Evolutionary conservation across 2,329 filamentous ascomycete genomes (phyloP).

Genomic region (Davidsoniella virescens): DNA sequence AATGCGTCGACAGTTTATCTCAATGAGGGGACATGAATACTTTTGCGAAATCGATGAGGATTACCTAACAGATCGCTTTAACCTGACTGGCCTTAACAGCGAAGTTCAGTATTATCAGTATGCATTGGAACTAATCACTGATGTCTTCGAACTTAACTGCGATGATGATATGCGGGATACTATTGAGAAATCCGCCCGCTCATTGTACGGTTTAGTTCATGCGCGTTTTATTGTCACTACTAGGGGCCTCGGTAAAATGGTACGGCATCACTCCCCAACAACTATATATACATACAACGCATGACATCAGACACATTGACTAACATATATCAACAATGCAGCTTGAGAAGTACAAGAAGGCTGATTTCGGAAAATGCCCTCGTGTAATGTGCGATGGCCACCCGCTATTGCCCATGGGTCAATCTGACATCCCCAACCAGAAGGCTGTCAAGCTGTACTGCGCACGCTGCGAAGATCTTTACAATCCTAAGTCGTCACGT

Average conservation of each 20-base stretch:
- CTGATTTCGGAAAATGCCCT: conserved; percentile 94
- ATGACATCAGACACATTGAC: conserved; percentile 1
- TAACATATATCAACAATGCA: conserved; percentile 23
- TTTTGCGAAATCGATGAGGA: conserved; percentile 99
- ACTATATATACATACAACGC: background rate
- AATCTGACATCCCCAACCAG: conserved; percentile 72
- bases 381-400: conserved; percentile 90
- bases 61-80: conserved; percentile 95
- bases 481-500: conserved; percentile 94
- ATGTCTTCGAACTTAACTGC: conserved; percentile 96
- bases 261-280: conserved; percentile 26
- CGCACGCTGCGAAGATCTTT: conserved; percentile 90
- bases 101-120: conserved; percentile 99
- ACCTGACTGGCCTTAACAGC: conserved; percentile 88
- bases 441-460: conserved; percentile 96
- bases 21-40: conserved; percentile 93
- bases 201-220: conserved; percentile 90
- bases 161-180: conserved; percentile 97
- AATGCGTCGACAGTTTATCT: conserved; percentile 60
- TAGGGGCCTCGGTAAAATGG: conserved; percentile 88
- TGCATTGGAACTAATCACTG: conserved; percentile 89
- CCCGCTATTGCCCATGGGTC: conserved; percentile 84
- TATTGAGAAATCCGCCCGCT: conserved; percentile 91
- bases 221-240: conserved; percentile 95
- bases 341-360: conserved; percentile 98